Conservation (phyloP, 495 filamentous ascomycete species). For the Hypoxylon lenormandii region DNA sequence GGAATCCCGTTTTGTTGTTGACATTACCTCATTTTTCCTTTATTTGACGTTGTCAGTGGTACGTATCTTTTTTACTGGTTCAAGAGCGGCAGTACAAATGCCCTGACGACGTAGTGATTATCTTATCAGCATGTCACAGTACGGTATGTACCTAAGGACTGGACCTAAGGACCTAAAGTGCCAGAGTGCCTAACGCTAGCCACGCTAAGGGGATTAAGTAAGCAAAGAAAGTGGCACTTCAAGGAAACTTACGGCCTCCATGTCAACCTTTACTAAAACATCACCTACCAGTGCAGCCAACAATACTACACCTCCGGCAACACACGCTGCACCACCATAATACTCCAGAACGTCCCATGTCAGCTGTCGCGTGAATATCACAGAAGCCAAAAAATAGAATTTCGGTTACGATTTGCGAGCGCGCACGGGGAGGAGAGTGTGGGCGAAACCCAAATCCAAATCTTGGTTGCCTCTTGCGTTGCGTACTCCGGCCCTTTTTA, state of each 20-base stretch:
- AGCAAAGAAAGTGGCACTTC: conserved; percentile 39
- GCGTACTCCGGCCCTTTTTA: conserved; percentile 14
- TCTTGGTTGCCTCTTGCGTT: conserved; percentile 10
- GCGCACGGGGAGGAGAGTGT: conserved; percentile 30
- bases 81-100: too few species aligned
- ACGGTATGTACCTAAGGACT: conserved; percentile 11
- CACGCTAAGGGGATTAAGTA: conserved; percentile 27
- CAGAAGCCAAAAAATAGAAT: conserved; percentile 16
- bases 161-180: neutral
- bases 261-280: conserved; percentile 41
- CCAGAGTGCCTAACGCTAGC: neutral
- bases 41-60: conserved; percentile 10
- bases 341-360: conserved; percentile 11
- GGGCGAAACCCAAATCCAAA: conserved; percentile 17
- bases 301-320: conserved; percentile 5
- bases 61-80: neutral
- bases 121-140: neutral
- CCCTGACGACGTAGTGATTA: neutral
- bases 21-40: conserved; percentile 30
- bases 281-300: conserved; percentile 19
- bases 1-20: neutral
- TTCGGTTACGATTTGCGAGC: conserved; percentile 20
- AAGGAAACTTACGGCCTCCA: conserved; percentile 30
- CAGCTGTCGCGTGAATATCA: conserved; percentile 12
- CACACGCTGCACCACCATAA: conserved; percentile 20